Conservation (phyloP, 805 yeast genomes). For the Brettanomyces custersianus region DNA sequence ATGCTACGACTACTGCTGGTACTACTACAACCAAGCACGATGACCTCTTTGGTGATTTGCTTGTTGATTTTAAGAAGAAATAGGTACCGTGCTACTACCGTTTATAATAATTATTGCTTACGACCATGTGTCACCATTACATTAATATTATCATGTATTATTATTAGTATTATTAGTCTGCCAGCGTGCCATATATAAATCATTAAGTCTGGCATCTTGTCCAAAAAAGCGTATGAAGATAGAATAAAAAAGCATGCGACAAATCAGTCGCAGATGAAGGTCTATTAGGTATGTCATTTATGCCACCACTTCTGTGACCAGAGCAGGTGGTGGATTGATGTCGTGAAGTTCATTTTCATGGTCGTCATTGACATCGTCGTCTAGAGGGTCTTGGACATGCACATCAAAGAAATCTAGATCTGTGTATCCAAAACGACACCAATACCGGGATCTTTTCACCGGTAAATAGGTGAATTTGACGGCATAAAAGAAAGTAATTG, state of each 20-base stretch:
- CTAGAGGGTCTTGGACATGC: constrained; percentile 26
- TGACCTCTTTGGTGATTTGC: constrained; percentile 2
- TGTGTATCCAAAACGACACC: constrained; percentile 65
- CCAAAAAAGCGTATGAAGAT: too few relatives aligned
- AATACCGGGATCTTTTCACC: constrained; percentile 36
- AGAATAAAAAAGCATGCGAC: not conserved
- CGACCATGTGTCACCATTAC: too few relatives aligned
- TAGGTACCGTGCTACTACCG: too few relatives aligned
- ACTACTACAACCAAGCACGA: too few relatives aligned
- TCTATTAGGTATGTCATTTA: too few relatives aligned
- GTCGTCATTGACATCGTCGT: constrained; percentile 1
- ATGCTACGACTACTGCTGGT: not conserved
- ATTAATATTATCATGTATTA: too few relatives aligned
- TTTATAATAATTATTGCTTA: too few relatives aligned
- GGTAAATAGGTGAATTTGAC: constrained; percentile 66
- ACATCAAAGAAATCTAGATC: constrained; percentile 28
- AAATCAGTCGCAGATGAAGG: not conserved
- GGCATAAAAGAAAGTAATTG: constrained; percentile 58
- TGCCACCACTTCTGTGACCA: too few relatives aligned
- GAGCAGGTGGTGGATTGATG: too few relatives aligned
- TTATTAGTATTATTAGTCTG: too few relatives aligned
- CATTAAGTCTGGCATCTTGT: too few relatives aligned
- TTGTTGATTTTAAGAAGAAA: constrained; percentile 2
- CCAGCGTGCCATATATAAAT: too few relatives aligned
- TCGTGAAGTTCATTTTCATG: not conserved